These are phyloP conservation scores for Aspergillus coremiiformis DNA, from an alignment of 495 filamentous ascomycete species.

Conservation along the genomic window DNA sequence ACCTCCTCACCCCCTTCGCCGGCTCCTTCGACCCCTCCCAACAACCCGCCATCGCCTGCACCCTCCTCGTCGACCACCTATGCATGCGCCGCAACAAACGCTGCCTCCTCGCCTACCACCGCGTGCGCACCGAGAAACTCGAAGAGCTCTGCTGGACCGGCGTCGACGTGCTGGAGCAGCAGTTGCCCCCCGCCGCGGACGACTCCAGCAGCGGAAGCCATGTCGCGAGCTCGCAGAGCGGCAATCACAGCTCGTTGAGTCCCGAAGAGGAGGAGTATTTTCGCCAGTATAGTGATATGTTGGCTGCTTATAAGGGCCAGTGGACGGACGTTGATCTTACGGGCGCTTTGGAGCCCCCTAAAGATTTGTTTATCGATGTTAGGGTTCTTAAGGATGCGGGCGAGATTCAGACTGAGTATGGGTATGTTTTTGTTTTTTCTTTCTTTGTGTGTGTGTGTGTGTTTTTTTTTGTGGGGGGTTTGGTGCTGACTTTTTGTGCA, in stretches of 20 bases:
- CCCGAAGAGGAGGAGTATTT: constrained; percentile 98
- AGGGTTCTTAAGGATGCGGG: constrained; percentile 94
- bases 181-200: constrained; percentile 29
- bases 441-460: constrained; percentile 1
- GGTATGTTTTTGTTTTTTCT: constrained; percentile 48
- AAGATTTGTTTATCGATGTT: constrained; percentile 96
- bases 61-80: constrained; percentile 85
- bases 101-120: constrained; percentile 91
- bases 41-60: constrained; percentile 77
- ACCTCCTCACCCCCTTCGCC: constrained; percentile 72
- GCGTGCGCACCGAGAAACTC: constrained; percentile 79
- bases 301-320: constrained; percentile 94
- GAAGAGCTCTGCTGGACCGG: constrained; percentile 94
- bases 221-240: constrained; percentile 27
- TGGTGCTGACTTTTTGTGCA: constrained; percentile 27
- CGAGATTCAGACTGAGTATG: constrained; percentile 99
- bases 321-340: constrained; percentile 99
- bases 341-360: constrained; percentile 87
- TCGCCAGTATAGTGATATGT: constrained; percentile 79
- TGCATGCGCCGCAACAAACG: constrained; percentile 96
- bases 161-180: constrained; percentile 64
- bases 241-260: constrained; percentile 70
- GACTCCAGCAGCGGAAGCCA: constrained; percentile 15
- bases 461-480: background rate
- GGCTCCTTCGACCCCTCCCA: constrained; percentile 78